Conservation (phyloP, 2,329 filamentous ascomycete genomes). For the Albifimbria verrucaria region DNA sequence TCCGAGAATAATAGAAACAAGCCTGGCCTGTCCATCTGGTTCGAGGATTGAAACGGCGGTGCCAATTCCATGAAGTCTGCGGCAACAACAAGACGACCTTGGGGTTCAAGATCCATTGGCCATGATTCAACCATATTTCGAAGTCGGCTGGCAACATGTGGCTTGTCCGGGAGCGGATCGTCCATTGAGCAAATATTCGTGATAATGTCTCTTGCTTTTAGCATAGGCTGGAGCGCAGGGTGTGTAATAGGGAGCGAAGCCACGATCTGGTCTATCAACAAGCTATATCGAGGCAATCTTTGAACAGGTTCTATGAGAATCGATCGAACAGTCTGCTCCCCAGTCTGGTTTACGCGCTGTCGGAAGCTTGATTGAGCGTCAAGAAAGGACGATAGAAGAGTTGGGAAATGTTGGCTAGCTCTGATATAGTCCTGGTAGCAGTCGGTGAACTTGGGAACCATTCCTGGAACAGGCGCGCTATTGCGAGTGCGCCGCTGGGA, state of each 20-base stretch:
- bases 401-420: constrained; percentile 82
- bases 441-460: constrained; percentile 88
- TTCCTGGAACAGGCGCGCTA: constrained; percentile 78
- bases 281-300: constrained; percentile 85
- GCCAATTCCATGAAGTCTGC: constrained; percentile 75
- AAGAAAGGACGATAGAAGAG: constrained; percentile 74
- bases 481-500: constrained; percentile 71
- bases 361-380: constrained; percentile 81
- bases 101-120: constrained; percentile 68
- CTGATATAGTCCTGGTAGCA: constrained; percentile 93
- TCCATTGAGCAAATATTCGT: constrained; percentile 96
- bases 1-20: constrained; percentile 85
- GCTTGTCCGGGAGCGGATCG: constrained; percentile 64
- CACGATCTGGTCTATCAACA: constrained; percentile 95
- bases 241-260: constrained; percentile 81
- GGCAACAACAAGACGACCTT: constrained; percentile 76
- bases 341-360: constrained; percentile 73
- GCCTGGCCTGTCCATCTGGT: constrained; percentile 51
- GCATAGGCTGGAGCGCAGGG: constrained; percentile 75
- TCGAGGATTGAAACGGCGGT: constrained; percentile 60
- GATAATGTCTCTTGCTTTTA: constrained; percentile 89
- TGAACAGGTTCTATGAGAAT: constrained; percentile 96
- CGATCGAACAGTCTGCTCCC: constrained; percentile 87
- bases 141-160: constrained; percentile 69
- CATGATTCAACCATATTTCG: constrained; percentile 75